These are phyloP conservation scores for Clohesyomyces aquaticus DNA, from an alignment of 495 filamentous ascomycete species.

Conservation along the genomic window DNA sequence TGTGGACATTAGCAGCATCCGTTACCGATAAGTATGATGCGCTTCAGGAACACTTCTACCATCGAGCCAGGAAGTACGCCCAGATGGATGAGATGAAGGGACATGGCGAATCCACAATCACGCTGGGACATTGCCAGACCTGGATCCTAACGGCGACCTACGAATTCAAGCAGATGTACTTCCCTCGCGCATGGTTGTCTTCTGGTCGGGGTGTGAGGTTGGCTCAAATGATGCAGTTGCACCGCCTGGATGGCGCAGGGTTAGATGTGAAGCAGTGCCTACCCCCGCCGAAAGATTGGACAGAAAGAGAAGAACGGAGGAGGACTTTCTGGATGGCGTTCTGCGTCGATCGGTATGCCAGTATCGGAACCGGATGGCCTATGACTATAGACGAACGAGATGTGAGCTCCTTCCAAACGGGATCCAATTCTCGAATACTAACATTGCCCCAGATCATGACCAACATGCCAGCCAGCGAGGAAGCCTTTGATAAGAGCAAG, in stretches of 20 bases:
- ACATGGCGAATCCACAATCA: constrained; percentile 84
- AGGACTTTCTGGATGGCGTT: constrained; percentile 96
- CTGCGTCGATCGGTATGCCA: constrained; percentile 86
- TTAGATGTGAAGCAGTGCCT: constrained; percentile 92
- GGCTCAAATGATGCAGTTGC: constrained; percentile 88
- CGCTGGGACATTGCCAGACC: constrained; percentile 77
- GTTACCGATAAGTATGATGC: constrained; percentile 77
- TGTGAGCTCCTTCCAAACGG: constrained; percentile 51
- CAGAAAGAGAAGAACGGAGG: constrained; percentile 85
- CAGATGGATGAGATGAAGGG: constrained; percentile 92
- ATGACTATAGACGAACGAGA: constrained; percentile 92
- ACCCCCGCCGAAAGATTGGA: constrained; percentile 86
- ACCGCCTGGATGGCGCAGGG: constrained; percentile 82
- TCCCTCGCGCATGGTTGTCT: constrained; percentile 94
- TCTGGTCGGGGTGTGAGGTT: constrained; percentile 77
- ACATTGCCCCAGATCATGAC: constrained; percentile 66
- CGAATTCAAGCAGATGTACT: constrained; percentile 98
- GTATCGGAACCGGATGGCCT: constrained; percentile 97
- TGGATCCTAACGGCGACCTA: constrained; percentile 80
- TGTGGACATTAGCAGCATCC: constrained; percentile 88
- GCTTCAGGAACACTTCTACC: constrained; percentile 83
- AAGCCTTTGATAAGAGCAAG: constrained; percentile 82
- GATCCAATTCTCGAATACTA: neutral
- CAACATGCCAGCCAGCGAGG: constrained; percentile 81
- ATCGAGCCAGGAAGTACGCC: constrained; percentile 82